phyloP scores from a whole-genome alignment of 169 alveolate species.

The Miamiensis avidus region DNA sequence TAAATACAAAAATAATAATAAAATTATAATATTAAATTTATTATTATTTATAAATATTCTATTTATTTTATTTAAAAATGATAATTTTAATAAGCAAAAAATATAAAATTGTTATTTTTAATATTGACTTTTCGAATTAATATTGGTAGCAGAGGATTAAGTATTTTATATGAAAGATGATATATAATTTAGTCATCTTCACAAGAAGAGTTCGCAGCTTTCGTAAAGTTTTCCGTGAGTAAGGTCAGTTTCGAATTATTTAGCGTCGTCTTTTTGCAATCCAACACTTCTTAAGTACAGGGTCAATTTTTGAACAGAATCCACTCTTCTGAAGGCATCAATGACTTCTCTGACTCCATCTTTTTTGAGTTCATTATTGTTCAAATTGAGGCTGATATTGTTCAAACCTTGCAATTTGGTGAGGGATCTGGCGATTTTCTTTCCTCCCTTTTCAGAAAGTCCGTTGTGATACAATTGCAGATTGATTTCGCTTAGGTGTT shows the following conservation, averaged over 20 bases:
- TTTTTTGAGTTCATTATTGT: background rate
- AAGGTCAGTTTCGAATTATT: background rate
- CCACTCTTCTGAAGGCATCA: background rate
- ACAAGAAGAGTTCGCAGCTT: background rate
- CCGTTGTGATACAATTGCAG: background rate
- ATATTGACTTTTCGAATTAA: too few species aligned
- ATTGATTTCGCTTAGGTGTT: too few species aligned
- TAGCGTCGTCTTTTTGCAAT: background rate
- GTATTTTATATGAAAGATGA: too few species aligned
- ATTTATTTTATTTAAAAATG: too few species aligned
- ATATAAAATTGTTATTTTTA: too few species aligned
- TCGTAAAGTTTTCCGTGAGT: background rate
- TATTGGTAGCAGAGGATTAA: too few species aligned
- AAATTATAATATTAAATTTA: too few species aligned
- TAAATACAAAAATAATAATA: too few species aligned
- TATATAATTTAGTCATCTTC: too few species aligned
- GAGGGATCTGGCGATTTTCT: background rate
- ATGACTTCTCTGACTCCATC: background rate
- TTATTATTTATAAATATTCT: too few species aligned
- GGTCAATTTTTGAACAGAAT: background rate
- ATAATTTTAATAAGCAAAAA: too few species aligned
- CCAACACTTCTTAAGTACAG: background rate
- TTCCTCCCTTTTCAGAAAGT: background rate
- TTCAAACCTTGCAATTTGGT: background rate
- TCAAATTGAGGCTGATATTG: background rate